Percentiles rank a stretch among this genome's conserved stretches.
Conservation (phyloP, 1,284 basidiomycete species). For the Puccinia novopanici region DNA sequence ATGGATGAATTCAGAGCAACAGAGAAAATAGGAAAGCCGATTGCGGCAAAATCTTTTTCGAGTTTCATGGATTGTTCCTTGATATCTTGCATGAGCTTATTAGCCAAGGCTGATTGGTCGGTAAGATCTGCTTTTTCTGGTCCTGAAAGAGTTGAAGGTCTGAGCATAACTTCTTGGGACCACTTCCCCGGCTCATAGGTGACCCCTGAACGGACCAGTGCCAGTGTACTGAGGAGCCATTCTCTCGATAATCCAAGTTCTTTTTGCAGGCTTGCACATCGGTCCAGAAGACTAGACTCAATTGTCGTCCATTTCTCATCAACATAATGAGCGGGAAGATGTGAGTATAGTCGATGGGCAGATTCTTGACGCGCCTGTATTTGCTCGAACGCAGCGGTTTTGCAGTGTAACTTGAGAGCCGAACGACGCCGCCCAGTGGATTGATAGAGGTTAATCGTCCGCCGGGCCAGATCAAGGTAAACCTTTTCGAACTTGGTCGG, state of each 20-base stretch:
- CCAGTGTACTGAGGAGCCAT: constrained; percentile 55
- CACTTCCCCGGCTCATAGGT: constrained; percentile 51
- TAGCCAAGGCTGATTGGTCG: constrained; percentile 59
- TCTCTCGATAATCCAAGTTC: constrained; percentile 55
- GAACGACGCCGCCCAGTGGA: constrained; percentile 78
- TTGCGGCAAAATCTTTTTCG: constrained; percentile 67
- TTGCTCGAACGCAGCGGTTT: constrained; percentile 81
- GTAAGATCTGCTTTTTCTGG: background rate
- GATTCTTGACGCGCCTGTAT: constrained; percentile 69
- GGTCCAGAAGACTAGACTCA: constrained; percentile 52
- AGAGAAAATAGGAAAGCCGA: constrained; percentile 70
- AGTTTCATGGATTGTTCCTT: constrained; percentile 63
- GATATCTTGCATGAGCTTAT: constrained; percentile 65
- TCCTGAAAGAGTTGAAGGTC: background rate
- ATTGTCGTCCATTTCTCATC: constrained; percentile 60
- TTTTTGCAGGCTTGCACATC: constrained; percentile 52
- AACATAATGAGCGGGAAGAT: constrained; percentile 76
- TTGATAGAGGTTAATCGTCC: constrained; percentile 77
- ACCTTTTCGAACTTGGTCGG: constrained; percentile 55
- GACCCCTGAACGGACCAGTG: constrained; percentile 56
- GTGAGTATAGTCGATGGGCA: constrained; percentile 71
- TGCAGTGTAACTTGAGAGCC: constrained; percentile 77
- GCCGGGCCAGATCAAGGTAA: constrained; percentile 66
- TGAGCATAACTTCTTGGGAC: constrained; percentile 52
- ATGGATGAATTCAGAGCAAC: constrained; percentile 62